Conservation (phyloP, 495 filamentous ascomycete genomes). For the Bacidia gigantensis region DNA sequence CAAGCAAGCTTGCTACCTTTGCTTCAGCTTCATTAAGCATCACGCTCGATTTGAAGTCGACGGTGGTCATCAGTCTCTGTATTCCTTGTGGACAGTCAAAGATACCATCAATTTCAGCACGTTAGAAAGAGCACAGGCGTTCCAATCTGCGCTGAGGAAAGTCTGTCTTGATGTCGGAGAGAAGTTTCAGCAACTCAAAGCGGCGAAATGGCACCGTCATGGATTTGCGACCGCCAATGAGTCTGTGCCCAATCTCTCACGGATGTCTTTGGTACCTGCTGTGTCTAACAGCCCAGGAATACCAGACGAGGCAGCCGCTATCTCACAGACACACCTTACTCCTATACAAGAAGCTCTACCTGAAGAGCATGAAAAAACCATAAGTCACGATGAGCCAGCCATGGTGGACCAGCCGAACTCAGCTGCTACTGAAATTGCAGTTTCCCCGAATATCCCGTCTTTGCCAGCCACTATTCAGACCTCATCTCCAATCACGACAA, state of each 20-base stretch:
- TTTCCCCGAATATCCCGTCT: constrained; percentile 1
- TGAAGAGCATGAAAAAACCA: constrained; percentile 2
- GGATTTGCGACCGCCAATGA: constrained; percentile 1
- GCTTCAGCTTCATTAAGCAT: constrained; percentile 5
- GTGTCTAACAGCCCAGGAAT: constrained; percentile 1
- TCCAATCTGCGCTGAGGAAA: constrained; percentile 2
- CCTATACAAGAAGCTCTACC: constrained; percentile 2
- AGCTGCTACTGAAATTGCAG: constrained; percentile 2
- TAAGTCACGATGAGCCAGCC: not conserved
- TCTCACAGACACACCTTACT: constrained; percentile 2
- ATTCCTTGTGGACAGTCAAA: constrained; percentile 8
- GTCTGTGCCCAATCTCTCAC: constrained; percentile 5
- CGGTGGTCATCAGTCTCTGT: constrained; percentile 9
- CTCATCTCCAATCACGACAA: not conserved
- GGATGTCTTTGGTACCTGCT: constrained; percentile 4
- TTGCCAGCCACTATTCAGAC: not conserved
- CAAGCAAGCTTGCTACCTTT: constrained; percentile 9
- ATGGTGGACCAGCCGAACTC: not conserved
- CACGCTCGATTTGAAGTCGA: constrained; percentile 8
- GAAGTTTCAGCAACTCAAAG: constrained; percentile 1
- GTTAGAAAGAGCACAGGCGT: constrained; percentile 4
- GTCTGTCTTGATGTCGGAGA: not conserved
- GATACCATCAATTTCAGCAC: constrained; percentile 6
- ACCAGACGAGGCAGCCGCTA: constrained; percentile 1
- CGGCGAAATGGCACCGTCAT: not conserved